phyloP scores from a whole-genome alignment of 495 filamentous ascomycete genomes.

The Penicillium diatomitis region DNA sequence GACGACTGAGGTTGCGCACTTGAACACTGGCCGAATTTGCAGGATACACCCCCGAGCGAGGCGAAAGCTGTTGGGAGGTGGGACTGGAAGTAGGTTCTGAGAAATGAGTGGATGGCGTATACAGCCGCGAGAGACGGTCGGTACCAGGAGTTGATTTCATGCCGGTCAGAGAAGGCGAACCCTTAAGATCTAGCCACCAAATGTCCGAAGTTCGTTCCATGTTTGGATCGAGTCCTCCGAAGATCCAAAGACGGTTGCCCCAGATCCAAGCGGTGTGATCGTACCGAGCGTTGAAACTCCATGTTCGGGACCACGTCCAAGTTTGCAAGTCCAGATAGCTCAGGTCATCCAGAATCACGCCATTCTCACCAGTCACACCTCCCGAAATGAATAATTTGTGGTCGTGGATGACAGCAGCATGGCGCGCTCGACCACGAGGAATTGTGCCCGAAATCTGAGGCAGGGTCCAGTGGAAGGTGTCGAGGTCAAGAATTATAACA shows the following conservation, averaged over 20 bases:
- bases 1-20: slow-evolving; percentile 60
- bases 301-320: slow-evolving; percentile 93
- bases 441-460: slow-evolving; percentile 74
- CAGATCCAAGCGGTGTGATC: slow-evolving; percentile 91
- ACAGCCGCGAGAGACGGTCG: slow-evolving; percentile 33
- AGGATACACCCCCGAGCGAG: slow-evolving; percentile 65
- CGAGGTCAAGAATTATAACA: slow-evolving; percentile 89
- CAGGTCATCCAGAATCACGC: slow-evolving; percentile 84
- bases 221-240: slow-evolving; percentile 84
- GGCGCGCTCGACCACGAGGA: slow-evolving; percentile 81
- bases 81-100: slow-evolving; percentile 35
- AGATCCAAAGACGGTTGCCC: slow-evolving; percentile 92
- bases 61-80: slow-evolving; percentile 28
- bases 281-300: slow-evolving; percentile 88
- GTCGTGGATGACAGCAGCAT: slow-evolving; percentile 89
- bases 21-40: slow-evolving; percentile 86
- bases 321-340: slow-evolving; percentile 95
- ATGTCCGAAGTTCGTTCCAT: slow-evolving; percentile 94
- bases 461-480: slow-evolving; percentile 88
- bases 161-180: slow-evolving; percentile 67
- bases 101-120: slow-evolving; percentile 30
- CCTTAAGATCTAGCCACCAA: slow-evolving; percentile 94
- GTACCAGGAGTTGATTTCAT: slow-evolving; percentile 60
- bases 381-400: slow-evolving; percentile 94
- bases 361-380: slow-evolving; percentile 80